These are phyloP conservation scores for Atalantia buxifolia DNA, from an alignment of 345 rosid species.

Conservation along the genomic window DNA sequence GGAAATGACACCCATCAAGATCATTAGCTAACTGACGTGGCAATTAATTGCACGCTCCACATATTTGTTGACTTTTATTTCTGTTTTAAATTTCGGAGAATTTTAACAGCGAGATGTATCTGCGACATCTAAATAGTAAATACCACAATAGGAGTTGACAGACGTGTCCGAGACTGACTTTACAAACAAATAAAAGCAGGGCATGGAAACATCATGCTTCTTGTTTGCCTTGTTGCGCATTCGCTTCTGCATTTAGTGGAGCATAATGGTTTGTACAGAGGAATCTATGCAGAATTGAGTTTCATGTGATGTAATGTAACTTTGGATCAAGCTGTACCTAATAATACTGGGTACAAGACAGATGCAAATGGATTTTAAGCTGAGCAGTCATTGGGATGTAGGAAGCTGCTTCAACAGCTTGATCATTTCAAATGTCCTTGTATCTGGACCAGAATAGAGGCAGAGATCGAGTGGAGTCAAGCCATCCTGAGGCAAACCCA, in stretches of 20 bases:
- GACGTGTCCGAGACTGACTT: background rate
- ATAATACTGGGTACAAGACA: no score
- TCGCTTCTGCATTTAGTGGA: background rate
- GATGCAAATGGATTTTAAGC: background rate
- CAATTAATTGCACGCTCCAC: background rate
- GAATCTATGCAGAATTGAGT: background rate
- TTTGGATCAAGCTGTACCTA: no score
- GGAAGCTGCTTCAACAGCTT: slow-evolving; percentile 73
- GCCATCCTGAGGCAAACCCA: slow-evolving; percentile 55
- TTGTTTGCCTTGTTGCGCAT: background rate
- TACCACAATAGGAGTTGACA: no score
- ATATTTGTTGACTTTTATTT: no score
- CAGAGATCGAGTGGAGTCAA: slow-evolving; percentile 81
- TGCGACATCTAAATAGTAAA: no score
- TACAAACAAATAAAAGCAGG: background rate
- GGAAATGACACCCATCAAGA: background rate
- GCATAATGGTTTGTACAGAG: background rate
- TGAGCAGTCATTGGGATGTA: slow-evolving; percentile 14
- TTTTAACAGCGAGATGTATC: no score
- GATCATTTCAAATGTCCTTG: slow-evolving; percentile 67
- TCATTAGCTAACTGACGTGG: background rate
- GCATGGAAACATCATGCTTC: background rate
- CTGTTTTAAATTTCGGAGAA: no score
- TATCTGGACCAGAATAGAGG: slow-evolving; percentile 57
- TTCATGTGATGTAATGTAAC: background rate